Base-by-base conservation (phyloP, 176 grass and related monocot species). In the Cocos nucifera region DNA sequence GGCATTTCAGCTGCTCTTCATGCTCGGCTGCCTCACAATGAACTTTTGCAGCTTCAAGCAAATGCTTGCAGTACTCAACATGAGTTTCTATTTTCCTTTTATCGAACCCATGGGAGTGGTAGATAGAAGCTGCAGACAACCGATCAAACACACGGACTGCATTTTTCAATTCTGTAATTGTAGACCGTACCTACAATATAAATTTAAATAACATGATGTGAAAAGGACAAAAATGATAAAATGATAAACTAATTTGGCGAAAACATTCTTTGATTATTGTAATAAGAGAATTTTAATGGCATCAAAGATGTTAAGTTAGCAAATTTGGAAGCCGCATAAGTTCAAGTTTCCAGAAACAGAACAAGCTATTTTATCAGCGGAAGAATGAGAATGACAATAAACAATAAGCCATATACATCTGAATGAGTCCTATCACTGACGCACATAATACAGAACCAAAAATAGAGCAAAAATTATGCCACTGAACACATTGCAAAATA, bases 81-180 rank as follows among this genome's bases (percentile, higher is more conserved):
- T 95, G 91, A 2, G 91, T 95, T 61, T 89, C 86, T 59, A 81
- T 86, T 79, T 95, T 95, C 83, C 85, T 90, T 62, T 95, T 86
- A 73, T 95, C 91, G 49, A 95, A 95, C 74, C 91, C 91, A 82
- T 95, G 80, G 22, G 83, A 89, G 69, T 90, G 91, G 74, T 89
- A 79, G 2, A 74, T 81, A 26, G 91, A 81, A 66, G 76, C 82
- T 54, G 82, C 71, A 65, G 83, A 86, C 51, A 95, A 76, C 61
- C 79, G 72, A 62, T 77, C 90, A 73, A 95, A 95, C 51, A 95
- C 67, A 65, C 86, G 75, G 69, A 95, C 88, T 28, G 91, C 91
- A 51, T 95, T 95, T 69, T 90, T 81, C 73, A 95, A 78, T 66
- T 95, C 91, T 35, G 77, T 71, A n/a, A 95, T 80, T 54, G 91